Evolutionary conservation across 2,329 filamentous ascomycete genomes (phyloP), one percentile per base, ranked within the genome.

Genomic region (Delphinella strobiligena): DNA sequence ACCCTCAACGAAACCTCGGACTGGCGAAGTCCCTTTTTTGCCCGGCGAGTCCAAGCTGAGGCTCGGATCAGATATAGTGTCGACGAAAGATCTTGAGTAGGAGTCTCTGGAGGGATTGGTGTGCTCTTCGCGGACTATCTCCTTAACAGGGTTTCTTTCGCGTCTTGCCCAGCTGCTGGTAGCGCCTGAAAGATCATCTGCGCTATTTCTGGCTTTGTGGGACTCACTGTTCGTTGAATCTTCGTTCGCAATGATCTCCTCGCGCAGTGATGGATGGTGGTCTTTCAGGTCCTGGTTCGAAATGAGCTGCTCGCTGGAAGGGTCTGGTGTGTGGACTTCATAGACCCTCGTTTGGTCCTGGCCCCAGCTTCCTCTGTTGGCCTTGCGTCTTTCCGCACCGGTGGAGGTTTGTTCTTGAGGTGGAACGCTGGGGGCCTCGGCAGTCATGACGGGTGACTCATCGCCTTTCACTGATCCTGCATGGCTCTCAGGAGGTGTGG

Each of bases 401-500:
- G 31, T 29, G 7, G 47, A 32, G n/a, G 38, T 35, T 17, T 42
- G 45, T 2, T 45, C 39, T 17, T 4, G 31, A 7, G 37, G 19
- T 11, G 24, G 10, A 24, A 18, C 35, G 5, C 10, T 16, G n/a
- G 16, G 16, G 4, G n/a, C n/a, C 11, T 5, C 15, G 1, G 38
- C 15, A 61, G 61, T 2, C 59, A 61, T 14, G 56, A 49, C 16
- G 54, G 57, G 31, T 18, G 59, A 62, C 5, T 51, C 51, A 27
- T 55, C 58, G 22, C 55, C 57, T 14, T 56, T 54, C 19, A 55
- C 56, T 2, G 52, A 53, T 8, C 60, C 59, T 17, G 60, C 62
- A 42, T 7, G 7, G 43, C 69, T 73, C 15, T 62, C 65, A 8
- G 69, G 69, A 15, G 74, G 74, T 5, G 74, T 78, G 2, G 74